Evolutionary conservation across 2,329 filamentous ascomycete genomes (phyloP), one percentile per base, ranked within the genome.

Genomic region (Xylariaceae sp.): DNA sequence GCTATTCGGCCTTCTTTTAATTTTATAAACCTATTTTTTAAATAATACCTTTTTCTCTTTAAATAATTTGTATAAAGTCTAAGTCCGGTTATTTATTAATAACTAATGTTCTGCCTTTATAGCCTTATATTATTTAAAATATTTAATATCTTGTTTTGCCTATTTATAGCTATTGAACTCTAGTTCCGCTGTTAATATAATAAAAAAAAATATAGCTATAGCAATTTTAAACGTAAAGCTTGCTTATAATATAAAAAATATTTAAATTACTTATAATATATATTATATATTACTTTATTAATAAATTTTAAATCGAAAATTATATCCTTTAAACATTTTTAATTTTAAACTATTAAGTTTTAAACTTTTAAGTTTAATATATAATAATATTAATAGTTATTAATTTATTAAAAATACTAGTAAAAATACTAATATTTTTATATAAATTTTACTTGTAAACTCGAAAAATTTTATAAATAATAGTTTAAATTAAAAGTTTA

Each of bases 31-130:
- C n/a, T n/a, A n/a, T n/a, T n/a, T n/a, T n/a, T n/a, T n/a, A n/a
- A n/a, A n/a, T n/a, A n/a, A 43, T 33, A 43, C 41, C 21, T 44
- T 42, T 50, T 44, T 50, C 33, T 43, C 23, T 26, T 33, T 35
- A 29, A 54, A 43, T 35, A 49, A 26, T 20, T 36, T 42, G 21
- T 32, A 33, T 20, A 26, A 35, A 41, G 32, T 48, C 16, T 20
- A 24, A 30, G 18, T 40, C 40, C 33, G 16, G 41, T 40, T 50
- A 33, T 40, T 53, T 48, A 30, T 35, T 49, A 23, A 29, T 41
- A 37, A 48, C 15, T 13, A 37, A 29, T 16, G 23, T 45, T 51
- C 23, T 13, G 6, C 21, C n/a, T 33, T 33, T 51, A 45, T 32
- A 43, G 16, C 20, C 16, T 48, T 37, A 27, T 53, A 36, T 39